A percentile compares a stretch with the other conserved stretches of the same genome.
Conservation (phyloP, 805 yeast genomes). For the Hanseniaspora vineae region DNA sequence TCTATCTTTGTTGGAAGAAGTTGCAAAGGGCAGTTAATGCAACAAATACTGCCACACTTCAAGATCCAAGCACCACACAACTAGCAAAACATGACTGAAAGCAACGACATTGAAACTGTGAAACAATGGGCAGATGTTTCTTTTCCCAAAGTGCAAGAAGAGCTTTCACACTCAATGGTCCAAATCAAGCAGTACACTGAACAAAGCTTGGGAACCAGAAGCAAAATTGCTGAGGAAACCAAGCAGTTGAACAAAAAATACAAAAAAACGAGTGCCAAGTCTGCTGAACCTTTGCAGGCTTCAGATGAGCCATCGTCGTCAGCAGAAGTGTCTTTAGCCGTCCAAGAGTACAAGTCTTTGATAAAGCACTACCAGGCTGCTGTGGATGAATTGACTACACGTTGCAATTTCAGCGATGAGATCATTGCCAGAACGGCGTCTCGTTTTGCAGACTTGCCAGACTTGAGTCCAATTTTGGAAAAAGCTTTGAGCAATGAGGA, state of each 20-base stretch:
- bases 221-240: conserved; percentile 70
- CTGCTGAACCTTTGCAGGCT: no score
- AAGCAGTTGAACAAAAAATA: conserved; percentile 40
- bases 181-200: conserved; percentile 62
- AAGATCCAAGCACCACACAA: background rate
- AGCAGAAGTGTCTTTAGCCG: conserved; percentile 21
- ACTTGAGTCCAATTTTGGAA: conserved; percentile 61
- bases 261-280: conserved; percentile 50
- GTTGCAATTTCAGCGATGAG: conserved; percentile 62
- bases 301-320: no score
- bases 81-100: no score
- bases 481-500: conserved; percentile 26
- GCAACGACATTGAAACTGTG: conserved; percentile 32
- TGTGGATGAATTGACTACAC: conserved; percentile 67
- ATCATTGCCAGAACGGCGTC: conserved; percentile 65
- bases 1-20: background rate
- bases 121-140: conserved; percentile 67
- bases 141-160: conserved; percentile 54
- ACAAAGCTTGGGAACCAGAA: conserved; percentile 54
- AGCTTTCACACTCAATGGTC: conserved; percentile 61
- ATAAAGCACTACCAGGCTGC: conserved; percentile 74
- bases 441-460: conserved; percentile 79
- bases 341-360: conserved; percentile 43
- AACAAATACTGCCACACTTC: no score
- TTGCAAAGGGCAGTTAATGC: background rate